Evolutionary conservation across 169 alveolate genomes (phyloP).

Genomic region (Cryptosporidium bovis): DNA sequence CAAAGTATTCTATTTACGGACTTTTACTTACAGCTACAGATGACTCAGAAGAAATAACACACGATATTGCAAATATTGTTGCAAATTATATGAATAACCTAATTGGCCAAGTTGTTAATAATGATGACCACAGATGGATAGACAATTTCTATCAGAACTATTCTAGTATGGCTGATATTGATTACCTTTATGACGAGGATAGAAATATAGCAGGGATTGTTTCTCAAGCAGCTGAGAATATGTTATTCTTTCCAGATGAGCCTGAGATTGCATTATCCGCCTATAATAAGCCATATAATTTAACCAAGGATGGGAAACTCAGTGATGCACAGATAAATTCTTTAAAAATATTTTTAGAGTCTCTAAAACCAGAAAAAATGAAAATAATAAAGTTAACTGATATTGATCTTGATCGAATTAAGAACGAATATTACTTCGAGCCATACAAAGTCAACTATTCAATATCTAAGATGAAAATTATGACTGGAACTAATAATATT

Average conservation of each 20-base stretch:
- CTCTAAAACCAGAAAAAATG: conserved; percentile 17
- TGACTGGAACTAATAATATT: no score
- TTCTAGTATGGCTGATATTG: conserved; percentile 61
- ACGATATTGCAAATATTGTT: conserved; percentile 12
- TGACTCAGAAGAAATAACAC: conserved; percentile 37
- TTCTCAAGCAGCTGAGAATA: conserved; percentile 66
- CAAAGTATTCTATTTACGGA: conserved; percentile 53
- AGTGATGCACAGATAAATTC: background rate
- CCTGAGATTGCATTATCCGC: conserved; percentile 73
- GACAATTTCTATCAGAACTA: conserved; percentile 33
- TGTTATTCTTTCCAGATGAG: conserved; percentile 53
- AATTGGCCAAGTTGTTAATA: conserved; percentile 5
- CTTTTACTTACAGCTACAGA: conserved; percentile 48
- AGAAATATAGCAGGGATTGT: conserved; percentile 54
- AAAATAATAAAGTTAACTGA: conserved; percentile 43
- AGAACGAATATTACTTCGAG: background rate
- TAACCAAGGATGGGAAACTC: background rate
- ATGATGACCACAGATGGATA: conserved; percentile 30
- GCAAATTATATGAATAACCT: conserved; percentile 25
- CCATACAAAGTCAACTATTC: conserved; percentile 51
- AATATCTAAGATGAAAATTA: background rate
- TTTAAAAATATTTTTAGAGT: conserved; percentile 1
- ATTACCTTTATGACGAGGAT: conserved; percentile 45
- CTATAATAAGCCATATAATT: conserved; percentile 13
- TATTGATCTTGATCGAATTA: background rate